Conservation (phyloP, 2,329 filamentous ascomycete genomes). For the Diaporthe sp. region DNA sequence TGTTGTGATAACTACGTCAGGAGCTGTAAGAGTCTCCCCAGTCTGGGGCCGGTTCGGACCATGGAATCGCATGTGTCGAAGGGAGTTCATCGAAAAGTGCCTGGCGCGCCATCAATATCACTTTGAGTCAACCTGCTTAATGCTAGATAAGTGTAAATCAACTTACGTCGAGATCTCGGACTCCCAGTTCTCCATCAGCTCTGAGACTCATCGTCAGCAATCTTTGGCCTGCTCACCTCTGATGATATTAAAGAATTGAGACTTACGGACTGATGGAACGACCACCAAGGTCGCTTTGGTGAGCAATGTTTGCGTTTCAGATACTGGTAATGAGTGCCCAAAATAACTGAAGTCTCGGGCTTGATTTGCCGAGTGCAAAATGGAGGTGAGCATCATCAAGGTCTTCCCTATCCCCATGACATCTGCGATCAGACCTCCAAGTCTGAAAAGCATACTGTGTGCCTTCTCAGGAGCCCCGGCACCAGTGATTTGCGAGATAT, state of each 20-base stretch:
- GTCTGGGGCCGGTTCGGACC: neutral
- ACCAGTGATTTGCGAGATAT: neutral
- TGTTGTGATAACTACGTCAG: constrained; percentile 57
- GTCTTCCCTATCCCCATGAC: constrained; percentile 15
- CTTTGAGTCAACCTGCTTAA: neutral
- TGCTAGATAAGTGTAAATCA: neutral
- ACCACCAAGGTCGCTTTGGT: constrained; percentile 14
- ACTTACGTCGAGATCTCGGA: neutral
- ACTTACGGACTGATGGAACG: constrained; percentile 20
- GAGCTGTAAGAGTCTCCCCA: neutral
- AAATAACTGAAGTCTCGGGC: constrained; percentile 2
- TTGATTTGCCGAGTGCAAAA: neutral
- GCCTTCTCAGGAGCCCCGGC: neutral
- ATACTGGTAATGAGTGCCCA: neutral
- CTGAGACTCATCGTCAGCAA: neutral
- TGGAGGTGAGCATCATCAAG: neutral
- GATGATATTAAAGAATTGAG: neutral
- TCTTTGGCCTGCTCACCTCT: neutral
- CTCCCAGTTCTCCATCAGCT: constrained; percentile 13
- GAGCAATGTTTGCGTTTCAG: neutral
- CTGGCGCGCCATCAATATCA: neutral
- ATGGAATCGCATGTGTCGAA: neutral
- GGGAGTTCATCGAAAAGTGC: neutral
- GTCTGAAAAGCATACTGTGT: neutral
- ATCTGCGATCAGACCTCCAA: constrained; percentile 13